Conservation (phyloP, 2,329 filamentous ascomycete genomes). For the Didymella exigua region DNA sequence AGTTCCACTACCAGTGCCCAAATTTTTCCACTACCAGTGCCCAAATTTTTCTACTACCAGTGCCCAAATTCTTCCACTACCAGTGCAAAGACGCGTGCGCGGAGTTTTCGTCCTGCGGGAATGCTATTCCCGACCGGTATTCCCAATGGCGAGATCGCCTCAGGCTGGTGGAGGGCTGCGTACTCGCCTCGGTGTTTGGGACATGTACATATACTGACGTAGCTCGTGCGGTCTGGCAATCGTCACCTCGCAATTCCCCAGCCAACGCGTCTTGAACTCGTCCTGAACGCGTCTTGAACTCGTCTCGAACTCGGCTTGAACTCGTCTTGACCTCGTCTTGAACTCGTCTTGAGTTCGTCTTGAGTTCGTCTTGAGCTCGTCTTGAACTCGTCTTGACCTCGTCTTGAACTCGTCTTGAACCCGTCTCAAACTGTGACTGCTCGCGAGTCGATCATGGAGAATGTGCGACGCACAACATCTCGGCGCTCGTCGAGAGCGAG, state of each 20-base stretch:
- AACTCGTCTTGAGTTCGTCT: neutral
- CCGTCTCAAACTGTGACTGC: too few species aligned
- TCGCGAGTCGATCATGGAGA: slow-evolving; percentile 1
- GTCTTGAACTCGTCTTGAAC: neutral
- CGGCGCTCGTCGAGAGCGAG: slow-evolving; percentile 25
- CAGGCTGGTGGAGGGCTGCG: neutral
- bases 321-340: neutral
- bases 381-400: neutral
- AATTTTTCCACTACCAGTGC: too few species aligned
- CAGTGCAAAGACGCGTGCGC: neutral
- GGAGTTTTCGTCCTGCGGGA: neutral
- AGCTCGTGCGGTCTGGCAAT: neutral
- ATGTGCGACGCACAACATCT: slow-evolving; percentile 4
- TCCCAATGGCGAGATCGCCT: neutral
- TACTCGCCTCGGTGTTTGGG: neutral
- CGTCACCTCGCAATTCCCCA: neutral
- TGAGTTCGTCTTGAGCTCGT: neutral
- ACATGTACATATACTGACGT: neutral
- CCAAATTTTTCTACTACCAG: too few species aligned
- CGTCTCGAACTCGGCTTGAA: neutral
- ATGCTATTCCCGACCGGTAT: neutral
- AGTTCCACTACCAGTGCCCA: too few species aligned
- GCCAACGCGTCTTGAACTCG: neutral
- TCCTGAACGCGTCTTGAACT: neutral
- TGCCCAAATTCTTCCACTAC: too few species aligned